Conservation (phyloP, 2,329 filamentous ascomycete species). For the Myriosclerotinia scirpicola region DNA sequence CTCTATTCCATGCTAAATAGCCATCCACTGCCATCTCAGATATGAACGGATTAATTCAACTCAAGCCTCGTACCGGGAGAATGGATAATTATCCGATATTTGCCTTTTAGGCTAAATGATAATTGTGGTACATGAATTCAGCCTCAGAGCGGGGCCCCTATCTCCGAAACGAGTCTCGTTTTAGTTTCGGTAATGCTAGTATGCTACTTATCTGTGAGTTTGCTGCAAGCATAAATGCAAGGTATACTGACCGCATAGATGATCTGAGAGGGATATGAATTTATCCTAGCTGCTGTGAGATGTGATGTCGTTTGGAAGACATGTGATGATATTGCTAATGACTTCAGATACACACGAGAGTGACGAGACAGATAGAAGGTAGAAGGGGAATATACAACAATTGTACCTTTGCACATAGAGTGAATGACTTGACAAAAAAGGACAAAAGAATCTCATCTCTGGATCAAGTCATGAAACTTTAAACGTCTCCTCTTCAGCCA, state of each 20-base stretch:
- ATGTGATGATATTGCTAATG: neutral
- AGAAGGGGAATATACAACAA: too few species aligned
- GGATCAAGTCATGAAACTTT: neutral
- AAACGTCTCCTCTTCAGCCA: neutral
- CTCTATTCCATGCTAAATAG: slow-evolving; percentile 1
- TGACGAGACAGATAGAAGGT: neutral
- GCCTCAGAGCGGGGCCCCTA: neutral
- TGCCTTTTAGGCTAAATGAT: slow-evolving; percentile 5
- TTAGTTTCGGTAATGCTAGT: too few species aligned
- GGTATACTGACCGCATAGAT: neutral
- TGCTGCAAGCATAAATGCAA: neutral
- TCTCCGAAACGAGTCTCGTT: neutral
- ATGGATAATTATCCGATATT: neutral
- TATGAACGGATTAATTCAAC: neutral
- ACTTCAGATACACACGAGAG: too few species aligned
- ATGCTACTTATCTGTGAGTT: neutral
- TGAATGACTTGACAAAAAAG: neutral
- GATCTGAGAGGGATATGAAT: neutral
- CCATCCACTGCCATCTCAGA: neutral
- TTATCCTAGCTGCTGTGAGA: neutral
- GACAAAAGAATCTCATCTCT: neutral
- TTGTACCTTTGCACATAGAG: neutral
- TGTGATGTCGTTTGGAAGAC: neutral
- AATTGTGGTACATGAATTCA: neutral
- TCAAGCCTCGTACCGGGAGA: neutral